Percentiles rank a stretch among this genome's conserved stretches.
Conservation (phyloP, 805 yeast genomes). For the Candida namnaoensis region DNA sequence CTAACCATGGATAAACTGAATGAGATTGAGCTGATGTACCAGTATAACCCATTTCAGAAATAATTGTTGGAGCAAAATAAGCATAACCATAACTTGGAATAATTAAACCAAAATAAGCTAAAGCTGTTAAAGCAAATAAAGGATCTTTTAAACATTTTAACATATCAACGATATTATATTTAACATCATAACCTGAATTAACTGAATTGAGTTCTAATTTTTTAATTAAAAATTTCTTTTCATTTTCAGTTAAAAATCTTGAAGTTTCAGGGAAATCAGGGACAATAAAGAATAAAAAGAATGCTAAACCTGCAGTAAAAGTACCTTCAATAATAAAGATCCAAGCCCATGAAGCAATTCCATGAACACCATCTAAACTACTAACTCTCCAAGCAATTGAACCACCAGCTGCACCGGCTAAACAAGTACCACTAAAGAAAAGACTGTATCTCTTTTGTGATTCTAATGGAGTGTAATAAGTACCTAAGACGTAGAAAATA, state of each 20-base stretch:
- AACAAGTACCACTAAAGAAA: conserved; percentile 42
- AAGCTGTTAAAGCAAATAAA: conserved; percentile 32
- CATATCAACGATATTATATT: conserved; percentile 22
- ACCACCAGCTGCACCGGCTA: conserved; percentile 52
- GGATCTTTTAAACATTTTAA: conserved; percentile 44
- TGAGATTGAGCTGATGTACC: conserved; percentile 70
- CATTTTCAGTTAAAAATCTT: conserved; percentile 30
- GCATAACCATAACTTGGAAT: conserved; percentile 31
- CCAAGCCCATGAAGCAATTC: conserved; percentile 39
- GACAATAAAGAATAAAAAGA: conserved; percentile 27
- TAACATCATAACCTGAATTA: conserved; percentile 26
- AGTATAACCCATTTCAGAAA: conserved; percentile 37
- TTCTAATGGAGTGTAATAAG: conserved; percentile 39
- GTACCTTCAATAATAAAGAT: conserved; percentile 43
- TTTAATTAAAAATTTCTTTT: conserved; percentile 25
- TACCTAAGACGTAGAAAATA: conserved; percentile 36
- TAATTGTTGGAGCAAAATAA: conserved; percentile 35
- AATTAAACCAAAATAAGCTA: conserved; percentile 28
- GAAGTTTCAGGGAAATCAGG: conserved; percentile 35
- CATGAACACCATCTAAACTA: conserved; percentile 34
- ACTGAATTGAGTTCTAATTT: conserved; percentile 29
- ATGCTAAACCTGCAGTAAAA: conserved; percentile 30
- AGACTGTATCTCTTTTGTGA: conserved; percentile 38
- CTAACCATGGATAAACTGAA: conserved; percentile 82
- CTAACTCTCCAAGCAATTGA: conserved; percentile 38